Percentiles rank a stretch among this genome's conserved stretches.
These are phyloP conservation scores for Amauroascus verrucosus DNA, from an alignment of 2,329 filamentous ascomycete genomes.

Conservation along the genomic window DNA sequence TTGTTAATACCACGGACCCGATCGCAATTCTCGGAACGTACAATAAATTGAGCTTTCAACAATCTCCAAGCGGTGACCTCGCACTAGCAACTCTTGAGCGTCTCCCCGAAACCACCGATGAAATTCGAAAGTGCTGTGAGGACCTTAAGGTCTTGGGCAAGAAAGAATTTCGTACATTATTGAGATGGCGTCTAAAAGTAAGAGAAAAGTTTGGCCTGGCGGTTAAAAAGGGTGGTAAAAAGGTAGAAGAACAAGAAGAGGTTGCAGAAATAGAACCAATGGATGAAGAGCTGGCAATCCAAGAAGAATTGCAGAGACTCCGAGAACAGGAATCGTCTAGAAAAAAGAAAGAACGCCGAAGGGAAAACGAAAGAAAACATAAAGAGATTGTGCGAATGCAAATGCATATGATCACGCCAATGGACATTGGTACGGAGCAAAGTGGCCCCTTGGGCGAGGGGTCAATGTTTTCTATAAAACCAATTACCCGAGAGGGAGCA, in stretches of 20 bases:
- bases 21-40: constrained; percentile 80
- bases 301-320: constrained; percentile 73
- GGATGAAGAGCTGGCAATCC: constrained; percentile 87
- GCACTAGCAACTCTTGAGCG: constrained; percentile 77
- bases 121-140: constrained; percentile 65
- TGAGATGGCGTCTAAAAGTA: constrained; percentile 82
- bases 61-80: constrained; percentile 70
- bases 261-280: constrained; percentile 76
- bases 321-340: constrained; percentile 66
- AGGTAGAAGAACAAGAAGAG: constrained; percentile 53
- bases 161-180: constrained; percentile 83
- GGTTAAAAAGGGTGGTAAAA: constrained; percentile 53
- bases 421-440: constrained; percentile 91
- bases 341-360: constrained; percentile 73
- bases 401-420: constrained; percentile 90
- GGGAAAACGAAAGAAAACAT: constrained; percentile 86
- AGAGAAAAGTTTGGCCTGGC: constrained; percentile 83
- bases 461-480: constrained; percentile 75
- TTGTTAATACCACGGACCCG: constrained; percentile 85
- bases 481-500: constrained; percentile 64
- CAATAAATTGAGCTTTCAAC: constrained; percentile 75
- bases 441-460: constrained; percentile 66
- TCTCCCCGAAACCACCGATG: constrained; percentile 73
- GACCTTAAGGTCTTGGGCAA: constrained; percentile 85
- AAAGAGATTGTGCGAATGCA: constrained; percentile 95